Conservation (phyloP, 192 early-diverging fungal species). For the Coemansia pectinata region DNA sequence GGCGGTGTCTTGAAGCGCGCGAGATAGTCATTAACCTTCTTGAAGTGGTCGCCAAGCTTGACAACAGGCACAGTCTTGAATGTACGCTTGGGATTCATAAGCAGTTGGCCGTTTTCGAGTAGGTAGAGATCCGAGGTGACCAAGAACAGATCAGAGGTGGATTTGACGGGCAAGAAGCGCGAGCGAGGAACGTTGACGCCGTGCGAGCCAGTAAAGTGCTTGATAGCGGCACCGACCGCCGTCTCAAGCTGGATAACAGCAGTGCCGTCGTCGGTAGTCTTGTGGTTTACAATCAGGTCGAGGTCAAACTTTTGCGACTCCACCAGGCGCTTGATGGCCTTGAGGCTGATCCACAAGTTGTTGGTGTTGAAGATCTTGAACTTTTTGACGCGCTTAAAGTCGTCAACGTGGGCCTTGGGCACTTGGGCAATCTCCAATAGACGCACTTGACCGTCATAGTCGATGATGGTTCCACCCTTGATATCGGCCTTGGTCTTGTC, state of each 20-base stretch:
- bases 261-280: constrained; percentile 90
- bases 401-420: constrained; percentile 93
- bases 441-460: constrained; percentile 92
- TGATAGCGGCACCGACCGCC: constrained; percentile 98
- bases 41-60: constrained; percentile 98
- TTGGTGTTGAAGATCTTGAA: constrained; percentile 99
- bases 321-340: constrained; percentile 85
- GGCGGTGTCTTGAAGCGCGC: constrained; percentile 90
- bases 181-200: constrained; percentile 98
- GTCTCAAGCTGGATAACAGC: constrained; percentile 99
- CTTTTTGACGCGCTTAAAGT: constrained; percentile 99
- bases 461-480: constrained; percentile 99
- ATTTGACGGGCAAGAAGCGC: constrained; percentile 99
- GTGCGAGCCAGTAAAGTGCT: constrained; percentile 92
- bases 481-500: constrained; percentile 99
- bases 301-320: constrained; percentile 76
- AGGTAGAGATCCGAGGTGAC: constrained; percentile 95
- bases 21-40: constrained; percentile 91
- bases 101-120: constrained; percentile 89
- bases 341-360: constrained; percentile 84
- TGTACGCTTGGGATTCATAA: constrained; percentile 89
- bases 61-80: constrained; percentile 93
- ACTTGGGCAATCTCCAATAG: constrained; percentile 99
- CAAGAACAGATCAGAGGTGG: constrained; percentile 94
- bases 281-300: constrained; percentile 97